phyloP scores from a whole-genome alignment of 1,284 basidiomycete species.

The Porphyrellus sp. region DNA sequence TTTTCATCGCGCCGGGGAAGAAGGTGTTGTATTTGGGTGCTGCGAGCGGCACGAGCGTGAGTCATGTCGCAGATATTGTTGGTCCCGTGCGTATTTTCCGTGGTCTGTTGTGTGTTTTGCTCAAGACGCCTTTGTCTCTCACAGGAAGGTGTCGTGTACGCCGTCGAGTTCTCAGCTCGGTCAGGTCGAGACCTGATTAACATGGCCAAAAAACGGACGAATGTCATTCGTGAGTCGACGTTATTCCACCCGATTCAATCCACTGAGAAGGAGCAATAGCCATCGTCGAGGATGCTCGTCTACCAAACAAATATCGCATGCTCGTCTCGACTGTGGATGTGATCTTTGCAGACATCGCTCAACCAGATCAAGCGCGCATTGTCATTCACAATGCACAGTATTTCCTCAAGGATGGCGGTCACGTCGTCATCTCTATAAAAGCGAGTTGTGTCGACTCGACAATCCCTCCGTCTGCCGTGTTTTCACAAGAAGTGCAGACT shows the following conservation, averaged over 20 bases:
- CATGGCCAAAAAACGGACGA: constrained; percentile 99
- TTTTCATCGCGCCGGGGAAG: constrained; percentile 91
- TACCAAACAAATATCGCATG: constrained; percentile 95
- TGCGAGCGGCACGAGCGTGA: constrained; percentile 94
- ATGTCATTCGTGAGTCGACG: constrained; percentile 85
- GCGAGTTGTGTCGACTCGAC: constrained; percentile 99
- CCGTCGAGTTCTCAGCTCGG: constrained; percentile 96
- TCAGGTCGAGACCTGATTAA: constrained; percentile 97
- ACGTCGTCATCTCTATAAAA: constrained; percentile 97
- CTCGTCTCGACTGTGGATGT: constrained; percentile 91
- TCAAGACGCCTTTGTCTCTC: constrained; percentile 11
- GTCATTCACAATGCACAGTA: constrained; percentile 91
- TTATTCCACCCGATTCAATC: background rate
- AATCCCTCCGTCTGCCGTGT: constrained; percentile 84
- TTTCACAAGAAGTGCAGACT: constrained; percentile 85
- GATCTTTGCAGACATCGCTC: constrained; percentile 97
- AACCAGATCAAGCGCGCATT: constrained; percentile 97
- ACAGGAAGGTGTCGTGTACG: constrained; percentile 94
- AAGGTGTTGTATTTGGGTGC: constrained; percentile 99
- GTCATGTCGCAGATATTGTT: constrained; percentile 97
- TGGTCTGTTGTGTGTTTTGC: constrained; percentile 9
- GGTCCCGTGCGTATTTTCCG: constrained; percentile 68
- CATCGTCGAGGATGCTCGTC: constrained; percentile 95
- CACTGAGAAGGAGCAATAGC: constrained; percentile 46
- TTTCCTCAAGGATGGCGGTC: constrained; percentile 95